Percentiles rank a stretch among this genome's conserved stretches.
phyloP scores from a whole-genome alignment of 345 rosid species.

The Cardamine occulta region DNA sequence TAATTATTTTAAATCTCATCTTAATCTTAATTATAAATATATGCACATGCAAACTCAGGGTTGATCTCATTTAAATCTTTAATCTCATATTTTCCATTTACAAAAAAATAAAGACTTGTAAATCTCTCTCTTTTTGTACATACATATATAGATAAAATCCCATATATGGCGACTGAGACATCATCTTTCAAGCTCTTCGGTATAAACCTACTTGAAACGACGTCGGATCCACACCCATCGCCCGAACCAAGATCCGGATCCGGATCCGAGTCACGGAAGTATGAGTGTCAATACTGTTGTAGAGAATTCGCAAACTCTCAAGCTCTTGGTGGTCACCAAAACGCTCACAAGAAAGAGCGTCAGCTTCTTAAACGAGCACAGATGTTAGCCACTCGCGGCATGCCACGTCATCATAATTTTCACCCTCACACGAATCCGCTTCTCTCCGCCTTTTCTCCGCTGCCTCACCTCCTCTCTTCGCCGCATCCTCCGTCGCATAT shows the following conservation, averaged over 20 bases:
- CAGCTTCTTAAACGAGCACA: conserved; percentile 82
- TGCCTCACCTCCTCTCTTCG: conserved; percentile 61
- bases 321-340: conserved; percentile 97
- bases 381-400: conserved; percentile 56
- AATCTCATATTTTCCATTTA: conserved; percentile 37
- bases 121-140: conserved; percentile 21
- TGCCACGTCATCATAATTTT: conserved; percentile 37
- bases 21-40: conserved; percentile 37
- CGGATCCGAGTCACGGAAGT: conserved; percentile 56
- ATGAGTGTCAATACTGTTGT: conserved; percentile 92
- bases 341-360: conserved; percentile 98
- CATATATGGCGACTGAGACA: conserved; percentile 38
- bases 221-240: conserved; percentile 19
- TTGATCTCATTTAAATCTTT: conserved; percentile 45
- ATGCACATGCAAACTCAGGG: conserved; percentile 39
- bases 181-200: conserved; percentile 65
- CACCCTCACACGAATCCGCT: conserved; percentile 47
- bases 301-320: conserved; percentile 95
- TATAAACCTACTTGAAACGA: conserved; percentile 55
- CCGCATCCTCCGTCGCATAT: conserved; percentile 42
- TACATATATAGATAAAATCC: conserved; percentile 31
- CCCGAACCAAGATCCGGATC: conserved; percentile 30
- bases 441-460: conserved; percentile 58
- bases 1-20: conserved; percentile 17
- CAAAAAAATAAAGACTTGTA: conserved; percentile 17